Base-by-base conservation (phyloP, 2,329 filamentous ascomycete species). In the Epichloe bromicola region DNA sequence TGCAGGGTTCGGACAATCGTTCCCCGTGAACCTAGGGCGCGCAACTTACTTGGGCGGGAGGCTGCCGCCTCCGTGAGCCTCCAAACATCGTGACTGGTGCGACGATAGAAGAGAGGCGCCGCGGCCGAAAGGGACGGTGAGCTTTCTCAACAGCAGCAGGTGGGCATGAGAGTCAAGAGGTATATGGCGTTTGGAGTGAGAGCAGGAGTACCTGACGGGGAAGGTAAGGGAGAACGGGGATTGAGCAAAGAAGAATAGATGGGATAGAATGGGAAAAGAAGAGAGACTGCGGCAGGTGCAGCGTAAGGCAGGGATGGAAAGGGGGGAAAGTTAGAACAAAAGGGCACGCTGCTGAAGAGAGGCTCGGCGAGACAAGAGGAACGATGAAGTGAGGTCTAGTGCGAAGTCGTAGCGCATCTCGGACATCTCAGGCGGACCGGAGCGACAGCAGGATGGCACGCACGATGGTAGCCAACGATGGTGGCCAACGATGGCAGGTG, bases 1-100 rank as follows among this genome's bases (percentile, higher is more conserved):
- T 26, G 19, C 15, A 17, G 20, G 8, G 20, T 15, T 1, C 20
- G 19, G 5, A 26, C 19, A 17, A 12, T 14, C 1, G 5, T 23
- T 26, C 4, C 3, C 12, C 12, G 36, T 10, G 26, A 38, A 33
- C 30, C 17, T n/a, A 36, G 19, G 30, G 23, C 33, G 41, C 19
- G 41, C 19, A 46, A 51, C 74, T 67, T 72, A 78, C 75, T 70
- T 69, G 69, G 60, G 67, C 66, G 52, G 69, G 68, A 64, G 68
- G 67, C 56, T 72, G 68, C 61, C 71, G 72, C 64, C 69, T 74
- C 66, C 71, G 70, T 57, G 74, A 74, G 59, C 69, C 60, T 57
- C 67, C 71, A 64, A 79, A 78, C 75, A 76, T 75, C 57, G 54
- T 57, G 58, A 47, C 30, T 33, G 17, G 48, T 4, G 45, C 37